Base-by-base conservation (phyloP, 306 rosid species). In the Hippophae tibetana region DNA sequence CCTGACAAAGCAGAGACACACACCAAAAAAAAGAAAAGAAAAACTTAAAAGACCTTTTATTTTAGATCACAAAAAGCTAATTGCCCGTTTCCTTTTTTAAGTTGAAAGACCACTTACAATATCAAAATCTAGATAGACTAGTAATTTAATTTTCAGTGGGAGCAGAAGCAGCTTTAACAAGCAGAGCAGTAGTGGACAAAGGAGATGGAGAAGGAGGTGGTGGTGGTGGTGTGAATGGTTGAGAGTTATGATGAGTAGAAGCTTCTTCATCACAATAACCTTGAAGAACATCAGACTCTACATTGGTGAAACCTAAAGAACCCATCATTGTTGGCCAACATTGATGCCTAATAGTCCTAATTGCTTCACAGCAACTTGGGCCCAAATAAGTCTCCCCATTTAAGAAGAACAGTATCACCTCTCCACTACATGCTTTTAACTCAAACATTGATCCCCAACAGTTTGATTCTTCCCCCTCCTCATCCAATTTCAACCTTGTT, bases 321-420 rank as follows among this genome's bases (percentile, higher is more conserved):
- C 64, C 40, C 42, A 84, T 60, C 63, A 87, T 54, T 38, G 78
- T 62, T 3, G 95, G 93, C 95, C 95, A 82, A 52, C 95, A 87
- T 10, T 82, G 78, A 13, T 61, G 87, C 3, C 66, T 76, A 53
- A 87, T 78, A 13, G 70, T 69, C 54, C 62, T 41, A 31, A 82
- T 74, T 54, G 89, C 85, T 10, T 63, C 59, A 56, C 89, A 87
- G 31, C 95, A 87, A 9, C 63, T 63, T 5, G 68, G 72, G 1
- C 93, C 86, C 59, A 87, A 54, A 63, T 74, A 63, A 1, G 82
- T 74, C 61, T 84, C 77, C 2, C 89, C 86, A 13, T 76, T 84
- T 6, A 82, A 41, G 52, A 84, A 82, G 72, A 87, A 87, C n/a
- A 61, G n/a, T 43, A 82, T 54, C 0, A 87, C 76, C 62, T 84